phyloP scores from a whole-genome alignment of 1,139 yeast species.

The Casaregolazyma suthepensis region DNA sequence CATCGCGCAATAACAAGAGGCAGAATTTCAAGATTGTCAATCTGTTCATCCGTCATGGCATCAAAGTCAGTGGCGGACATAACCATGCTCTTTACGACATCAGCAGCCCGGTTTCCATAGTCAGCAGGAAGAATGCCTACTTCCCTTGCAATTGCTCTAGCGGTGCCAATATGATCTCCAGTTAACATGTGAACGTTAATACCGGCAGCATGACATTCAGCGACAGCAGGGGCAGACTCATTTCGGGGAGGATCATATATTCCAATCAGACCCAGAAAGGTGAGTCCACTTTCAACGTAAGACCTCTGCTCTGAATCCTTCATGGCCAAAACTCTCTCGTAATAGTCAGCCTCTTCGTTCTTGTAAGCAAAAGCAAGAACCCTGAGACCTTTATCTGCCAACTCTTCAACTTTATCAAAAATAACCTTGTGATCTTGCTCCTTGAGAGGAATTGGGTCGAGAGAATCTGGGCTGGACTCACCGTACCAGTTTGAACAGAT shows the following conservation, averaged over 20 bases:
- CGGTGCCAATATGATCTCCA: conserved; percentile 82
- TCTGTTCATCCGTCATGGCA: conserved; percentile 51
- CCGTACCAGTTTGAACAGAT: conserved; percentile 55
- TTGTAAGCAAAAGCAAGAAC: conserved; percentile 61
- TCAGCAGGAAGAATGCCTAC: conserved; percentile 77
- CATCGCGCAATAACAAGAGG: conserved; percentile 81
- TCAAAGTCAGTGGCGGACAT: conserved; percentile 77
- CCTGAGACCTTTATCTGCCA: conserved; percentile 66
- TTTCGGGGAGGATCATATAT: conserved; percentile 79
- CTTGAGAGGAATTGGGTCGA: conserved; percentile 9
- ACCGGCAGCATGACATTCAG: conserved; percentile 67
- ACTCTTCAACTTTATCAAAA: conserved; percentile 53
- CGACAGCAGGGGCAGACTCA: conserved; percentile 65
- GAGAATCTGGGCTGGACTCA: conserved; percentile 19
- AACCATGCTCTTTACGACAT: conserved; percentile 60
- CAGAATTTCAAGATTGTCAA: conserved; percentile 62
- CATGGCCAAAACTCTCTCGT: conserved; percentile 1
- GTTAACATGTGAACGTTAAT: conserved; percentile 81
- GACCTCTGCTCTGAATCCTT: conserved; percentile 32
- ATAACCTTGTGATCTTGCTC: conserved; percentile 39
- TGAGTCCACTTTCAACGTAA: conserved; percentile 50
- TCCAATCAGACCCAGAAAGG: conserved; percentile 67
- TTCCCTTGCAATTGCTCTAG: conserved; percentile 75
- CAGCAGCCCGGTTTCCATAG: conserved; percentile 54
- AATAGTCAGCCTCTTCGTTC: conserved; percentile 8